phyloP scores from a whole-genome alignment of 2,329 filamentous ascomycete genomes.

The Apiospora phragmitis region DNA sequence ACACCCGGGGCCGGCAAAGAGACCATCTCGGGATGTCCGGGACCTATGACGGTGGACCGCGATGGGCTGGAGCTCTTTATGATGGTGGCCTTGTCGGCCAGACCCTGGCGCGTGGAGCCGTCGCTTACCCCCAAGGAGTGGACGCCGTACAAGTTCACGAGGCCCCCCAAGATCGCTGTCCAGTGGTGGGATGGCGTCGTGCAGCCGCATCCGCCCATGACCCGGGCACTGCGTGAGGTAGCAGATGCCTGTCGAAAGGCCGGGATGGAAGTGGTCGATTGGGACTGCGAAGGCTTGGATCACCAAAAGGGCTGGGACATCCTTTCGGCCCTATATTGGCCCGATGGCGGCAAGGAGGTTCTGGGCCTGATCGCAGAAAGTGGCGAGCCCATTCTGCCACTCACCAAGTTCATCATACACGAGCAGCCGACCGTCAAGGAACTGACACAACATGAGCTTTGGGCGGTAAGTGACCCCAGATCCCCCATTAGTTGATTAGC shows the following conservation, averaged over 20 bases:
- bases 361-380: constrained; percentile 40
- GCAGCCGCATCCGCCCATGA: constrained; percentile 14
- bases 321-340: constrained; percentile 44
- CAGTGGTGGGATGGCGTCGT: constrained; percentile 12
- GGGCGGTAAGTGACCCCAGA: constrained; percentile 26
- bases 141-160: constrained; percentile 32
- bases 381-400: constrained; percentile 50
- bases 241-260: constrained; percentile 9
- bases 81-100: constrained; percentile 29
- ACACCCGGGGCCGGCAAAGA: constrained; percentile 36
- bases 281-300: constrained; percentile 16
- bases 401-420: constrained; percentile 51
- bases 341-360: constrained; percentile 49
- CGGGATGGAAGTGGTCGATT: constrained; percentile 19
- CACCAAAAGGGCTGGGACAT: constrained; percentile 22
- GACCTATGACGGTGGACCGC: constrained; percentile 36
- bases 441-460: constrained; percentile 42
- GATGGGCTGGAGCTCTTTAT: constrained; percentile 37
- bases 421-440: constrained; percentile 41
- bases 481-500: neutral
- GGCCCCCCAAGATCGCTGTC: constrained; percentile 8
- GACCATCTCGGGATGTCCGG: constrained; percentile 32
- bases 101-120: constrained; percentile 37
- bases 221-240: constrained; percentile 10
- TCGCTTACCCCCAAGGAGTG: constrained; percentile 33